phyloP scores from a whole-genome alignment of 2,329 filamentous ascomycete species.

The Colletotrichum acutatum region DNA sequence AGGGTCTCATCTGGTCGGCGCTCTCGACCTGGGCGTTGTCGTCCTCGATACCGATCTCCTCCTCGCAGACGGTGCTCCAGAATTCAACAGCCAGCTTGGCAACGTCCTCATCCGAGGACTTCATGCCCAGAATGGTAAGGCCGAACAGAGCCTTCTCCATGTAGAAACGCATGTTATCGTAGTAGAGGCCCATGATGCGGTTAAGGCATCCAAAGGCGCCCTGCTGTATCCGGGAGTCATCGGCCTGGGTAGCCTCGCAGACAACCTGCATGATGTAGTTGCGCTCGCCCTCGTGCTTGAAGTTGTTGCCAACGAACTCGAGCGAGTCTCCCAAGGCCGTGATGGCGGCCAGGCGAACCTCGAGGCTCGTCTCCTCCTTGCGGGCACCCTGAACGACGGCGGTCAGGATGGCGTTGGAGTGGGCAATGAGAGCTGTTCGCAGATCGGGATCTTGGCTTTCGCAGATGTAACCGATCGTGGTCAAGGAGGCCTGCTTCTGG shows the following conservation, averaged over 20 bases:
- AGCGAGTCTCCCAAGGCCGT: conserved; percentile 94
- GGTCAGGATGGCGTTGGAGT: conserved; percentile 98
- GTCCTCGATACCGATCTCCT: conserved; percentile 97
- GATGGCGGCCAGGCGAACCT: conserved; percentile 93
- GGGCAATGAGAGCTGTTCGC: conserved; percentile 80
- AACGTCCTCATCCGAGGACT: conserved; percentile 96
- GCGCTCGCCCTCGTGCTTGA: conserved; percentile 98
- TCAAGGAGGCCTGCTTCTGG: conserved; percentile 94
- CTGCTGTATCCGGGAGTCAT: conserved; percentile 91
- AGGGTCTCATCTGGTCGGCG: conserved; percentile 85
- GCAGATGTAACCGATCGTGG: conserved; percentile 98
- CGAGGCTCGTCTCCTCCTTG: conserved; percentile 92
- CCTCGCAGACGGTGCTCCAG: conserved; percentile 99
- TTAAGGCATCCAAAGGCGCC: conserved; percentile 97
- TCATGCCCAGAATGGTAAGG: conserved; percentile 98
- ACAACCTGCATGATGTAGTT: conserved; percentile 99
- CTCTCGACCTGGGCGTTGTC: conserved; percentile 88
- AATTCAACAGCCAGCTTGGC: conserved; percentile 98
- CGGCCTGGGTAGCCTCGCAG: conserved; percentile 96
- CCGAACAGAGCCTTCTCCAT: conserved; percentile 99
- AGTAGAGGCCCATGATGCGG: conserved; percentile 98
- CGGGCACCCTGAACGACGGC: conserved; percentile 97
- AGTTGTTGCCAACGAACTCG: conserved; percentile 98
- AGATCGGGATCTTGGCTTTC: conserved; percentile 93
- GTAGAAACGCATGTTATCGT: conserved; percentile 99